These are phyloP conservation scores for Colletotrichum incanum DNA, from an alignment of 2,329 filamentous ascomycete genomes.

Conservation along the genomic window DNA sequence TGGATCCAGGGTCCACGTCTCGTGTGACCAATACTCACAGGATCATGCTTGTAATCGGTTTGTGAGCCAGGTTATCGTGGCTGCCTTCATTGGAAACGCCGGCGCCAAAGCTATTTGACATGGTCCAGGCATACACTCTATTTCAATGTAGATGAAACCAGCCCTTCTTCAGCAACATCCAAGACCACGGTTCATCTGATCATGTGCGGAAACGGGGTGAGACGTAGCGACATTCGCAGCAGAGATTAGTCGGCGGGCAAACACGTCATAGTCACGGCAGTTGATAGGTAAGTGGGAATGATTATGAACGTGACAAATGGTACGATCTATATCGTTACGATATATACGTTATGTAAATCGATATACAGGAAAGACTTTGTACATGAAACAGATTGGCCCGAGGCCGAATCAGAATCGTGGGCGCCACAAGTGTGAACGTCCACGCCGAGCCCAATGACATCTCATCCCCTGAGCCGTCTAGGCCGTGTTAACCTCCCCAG, in stretches of 20 bases:
- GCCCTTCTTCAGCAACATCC: neutral
- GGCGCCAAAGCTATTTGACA: neutral
- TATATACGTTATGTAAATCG: constrained; percentile 39
- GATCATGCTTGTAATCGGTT: neutral
- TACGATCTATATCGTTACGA: constrained; percentile 35
- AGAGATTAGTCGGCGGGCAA: neutral
- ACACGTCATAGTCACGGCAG: neutral
- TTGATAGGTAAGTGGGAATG: too few species aligned
- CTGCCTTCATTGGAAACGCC: neutral
- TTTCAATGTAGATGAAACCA: neutral
- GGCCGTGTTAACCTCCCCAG: neutral
- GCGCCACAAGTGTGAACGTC: constrained; percentile 25
- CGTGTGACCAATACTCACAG: neutral
- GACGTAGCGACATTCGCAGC: neutral
- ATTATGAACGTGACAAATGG: constrained; percentile 27
- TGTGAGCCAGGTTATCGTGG: neutral
- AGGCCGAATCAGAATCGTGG: constrained; percentile 19
- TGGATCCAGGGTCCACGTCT: neutral
- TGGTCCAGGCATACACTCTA: neutral
- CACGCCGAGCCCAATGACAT: constrained; percentile 17
- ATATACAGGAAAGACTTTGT: constrained; percentile 39
- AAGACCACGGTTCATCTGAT: neutral
- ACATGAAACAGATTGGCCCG: constrained; percentile 35
- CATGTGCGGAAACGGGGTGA: neutral
- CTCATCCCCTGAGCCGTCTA: neutral